phyloP scores from a whole-genome alignment of 2,329 filamentous ascomycete species.

The Colletotrichum truncatum region DNA sequence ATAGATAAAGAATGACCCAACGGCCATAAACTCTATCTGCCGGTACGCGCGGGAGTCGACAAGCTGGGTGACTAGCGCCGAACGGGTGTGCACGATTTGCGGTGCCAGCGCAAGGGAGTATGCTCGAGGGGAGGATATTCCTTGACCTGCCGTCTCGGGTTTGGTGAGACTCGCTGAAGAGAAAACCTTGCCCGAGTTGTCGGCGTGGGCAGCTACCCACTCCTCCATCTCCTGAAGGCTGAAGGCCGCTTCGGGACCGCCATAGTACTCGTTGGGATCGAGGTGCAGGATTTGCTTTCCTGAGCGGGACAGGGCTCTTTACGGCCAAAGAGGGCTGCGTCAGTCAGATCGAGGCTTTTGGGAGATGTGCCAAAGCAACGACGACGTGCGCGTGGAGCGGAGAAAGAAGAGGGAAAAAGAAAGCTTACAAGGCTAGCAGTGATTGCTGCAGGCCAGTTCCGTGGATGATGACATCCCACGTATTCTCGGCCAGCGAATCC shows the following conservation, averaged over 20 bases:
- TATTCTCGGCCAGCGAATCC: slow-evolving; percentile 78
- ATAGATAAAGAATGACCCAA: slow-evolving; percentile 91
- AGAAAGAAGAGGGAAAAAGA: slow-evolving; percentile 36
- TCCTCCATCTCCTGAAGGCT: slow-evolving; percentile 82
- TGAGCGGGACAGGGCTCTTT: slow-evolving; percentile 90
- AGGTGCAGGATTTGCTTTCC: slow-evolving; percentile 91
- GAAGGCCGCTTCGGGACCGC: slow-evolving; percentile 84
- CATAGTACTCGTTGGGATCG: slow-evolving; percentile 89
- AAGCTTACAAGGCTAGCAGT: slow-evolving; percentile 78
- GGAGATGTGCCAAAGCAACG: slow-evolving; percentile 23
- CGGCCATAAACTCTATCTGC: slow-evolving; percentile 92
- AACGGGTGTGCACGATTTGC: slow-evolving; percentile 86
- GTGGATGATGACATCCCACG: slow-evolving; percentile 83
- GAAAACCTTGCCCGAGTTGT: slow-evolving; percentile 43
- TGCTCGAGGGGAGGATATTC: slow-evolving; percentile 70
- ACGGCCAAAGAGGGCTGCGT: slow-evolving; percentile 62
- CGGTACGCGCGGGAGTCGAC: slow-evolving; percentile 90
- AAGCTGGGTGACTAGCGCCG: slow-evolving; percentile 78
- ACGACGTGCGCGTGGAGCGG: slow-evolving; percentile 7
- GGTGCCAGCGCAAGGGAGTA: slow-evolving; percentile 89
- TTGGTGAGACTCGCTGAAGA: slow-evolving; percentile 48
- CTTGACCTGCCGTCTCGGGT: slow-evolving; percentile 37
- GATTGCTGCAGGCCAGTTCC: slow-evolving; percentile 83
- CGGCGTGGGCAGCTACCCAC: slow-evolving; percentile 66
- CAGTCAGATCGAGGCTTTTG: slow-evolving; percentile 70